Evolutionary conservation across 2,329 filamentous ascomycete genomes (phyloP), one percentile per base, ranked within the genome.

Genomic region (Metarhizium anisopliae): DNA sequence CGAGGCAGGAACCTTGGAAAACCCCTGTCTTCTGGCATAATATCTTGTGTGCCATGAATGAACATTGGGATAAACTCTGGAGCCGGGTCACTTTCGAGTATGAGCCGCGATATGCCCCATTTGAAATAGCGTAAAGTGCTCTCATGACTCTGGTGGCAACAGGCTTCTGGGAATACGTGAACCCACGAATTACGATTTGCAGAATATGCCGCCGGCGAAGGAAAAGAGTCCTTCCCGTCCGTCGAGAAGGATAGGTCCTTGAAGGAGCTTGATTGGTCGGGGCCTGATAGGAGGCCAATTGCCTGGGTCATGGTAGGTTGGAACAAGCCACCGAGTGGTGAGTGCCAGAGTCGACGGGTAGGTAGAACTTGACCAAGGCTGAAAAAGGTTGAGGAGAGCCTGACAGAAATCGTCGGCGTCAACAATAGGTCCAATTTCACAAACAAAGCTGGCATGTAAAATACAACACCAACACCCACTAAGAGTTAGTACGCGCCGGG

Each of bases 151-250:
- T 99, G 94, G 71, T 97, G 92, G 50, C 96, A 90, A 70, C 89
- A 90, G 51, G 91, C 94, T 72, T 99, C 94, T 13, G 94, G 94
- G 70, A 97, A 97, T 55, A 97, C 87, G 70, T 99, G 94, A 4
- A 99, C 77, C 94, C 94, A 99, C 49, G 84, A 83, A 69, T 89
- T 81, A 50, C 83, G 83, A 63, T 90, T 85, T 60, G 73, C 79
- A 2, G 82, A 70, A 68, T 88, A 92, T 51, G 84, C 81, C 2
- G 90, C 85, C 1, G 91, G 90, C 0, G 89, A 81, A 0, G 80
- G 76, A 67, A 90, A 88, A 42, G 71, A 73, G 70, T 93, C 88
- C 16, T 64, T 62, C 47, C 84, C 84, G 55, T 80, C 84, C 3
- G 89, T 91, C 5, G 82, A 83, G 72, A 84, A 91, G 45, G 74